Base-by-base conservation (phyloP, 306 rosid species). In the Acacia melanoxylon region DNA sequence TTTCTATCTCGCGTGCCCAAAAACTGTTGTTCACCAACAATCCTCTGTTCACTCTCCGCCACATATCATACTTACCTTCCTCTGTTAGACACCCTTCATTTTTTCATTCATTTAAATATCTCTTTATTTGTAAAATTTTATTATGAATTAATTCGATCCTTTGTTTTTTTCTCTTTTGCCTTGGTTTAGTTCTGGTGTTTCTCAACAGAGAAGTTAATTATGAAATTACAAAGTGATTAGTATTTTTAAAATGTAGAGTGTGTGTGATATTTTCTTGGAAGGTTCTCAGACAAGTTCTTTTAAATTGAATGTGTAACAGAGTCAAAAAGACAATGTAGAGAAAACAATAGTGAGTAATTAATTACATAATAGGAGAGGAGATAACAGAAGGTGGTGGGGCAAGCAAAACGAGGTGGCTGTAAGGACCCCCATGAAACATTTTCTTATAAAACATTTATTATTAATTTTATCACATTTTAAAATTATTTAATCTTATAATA, bases 351-450 rank as follows among this genome's bases (percentile, higher is more conserved):
- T 67, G 46, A 72, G 72, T 66, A 25, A 81, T 1, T 71, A 33
- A 76, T 3, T 71, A 58, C 58, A 72, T n/a, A 66, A 67, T 59
- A 11, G 67, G 67, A 24, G 67, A 72, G 40, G 44, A 76, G 67
- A n/a, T 52, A 63, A 22, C 10, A 22, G 29, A 22, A 58, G 69
- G n/a, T 13, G 41, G 41, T 29, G 20, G 9, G 20, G 35, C 14
- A 13, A 29, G 41, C 33, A 25, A 10, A 10, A 11, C 1, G 29
- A 2, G 4, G 27, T 56, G 0, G 14, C 5, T 56, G n/a, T 5
- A 33, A 22, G 65, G 65, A n/a, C 62, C 62, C 8, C 6, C 10
- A 4, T 22, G 16, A 59, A 58, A 58, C 15, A 22, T 0, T 59
- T 24, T 59, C 24, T 22, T 10, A 22, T 5, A 2, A 10, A 58